Percentiles rank a stretch among this genome's conserved stretches.
phyloP scores from a whole-genome alignment of 176 grass and related monocot species.

The Triticum timopheevii region DNA sequence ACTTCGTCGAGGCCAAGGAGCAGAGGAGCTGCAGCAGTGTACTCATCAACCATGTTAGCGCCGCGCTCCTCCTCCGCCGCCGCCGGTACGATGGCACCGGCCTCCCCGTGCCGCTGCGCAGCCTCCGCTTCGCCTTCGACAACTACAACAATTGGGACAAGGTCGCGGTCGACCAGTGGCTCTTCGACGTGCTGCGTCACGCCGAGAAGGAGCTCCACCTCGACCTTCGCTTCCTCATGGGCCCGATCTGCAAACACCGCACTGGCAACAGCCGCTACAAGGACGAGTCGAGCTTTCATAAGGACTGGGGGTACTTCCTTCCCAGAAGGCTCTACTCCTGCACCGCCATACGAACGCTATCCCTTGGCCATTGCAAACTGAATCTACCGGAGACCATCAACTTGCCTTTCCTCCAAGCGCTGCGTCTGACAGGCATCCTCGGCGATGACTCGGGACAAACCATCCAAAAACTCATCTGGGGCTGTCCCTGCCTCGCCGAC shows the following conservation, averaged over 20 bases:
- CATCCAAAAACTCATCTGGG: not conserved
- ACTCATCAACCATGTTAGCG: not conserved
- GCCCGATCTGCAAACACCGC: not conserved
- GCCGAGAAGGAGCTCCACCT: not conserved
- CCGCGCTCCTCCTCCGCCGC: not conserved
- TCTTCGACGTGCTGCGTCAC: not conserved
- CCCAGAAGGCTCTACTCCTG: not conserved
- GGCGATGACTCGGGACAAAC: not conserved
- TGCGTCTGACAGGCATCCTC: not conserved
- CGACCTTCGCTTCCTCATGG: not conserved
- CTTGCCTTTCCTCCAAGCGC: not conserved
- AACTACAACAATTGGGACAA: not conserved
- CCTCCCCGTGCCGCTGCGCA: not conserved
- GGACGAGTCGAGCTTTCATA: not conserved
- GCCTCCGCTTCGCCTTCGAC: not conserved
- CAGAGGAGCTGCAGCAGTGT: not conserved
- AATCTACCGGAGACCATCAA: not conserved
- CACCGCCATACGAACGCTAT: not conserved
- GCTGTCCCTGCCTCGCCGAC: not conserved
- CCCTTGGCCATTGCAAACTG: not conserved
- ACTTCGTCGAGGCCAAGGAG: not conserved
- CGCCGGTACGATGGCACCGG: not conserved
- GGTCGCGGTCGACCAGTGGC: not conserved
- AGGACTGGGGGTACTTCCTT: not conserved
- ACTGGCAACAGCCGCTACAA: not conserved